These are phyloP conservation scores for Neopestalotiopsis sp. DNA, from an alignment of 2,329 filamentous ascomycete genomes.

Conservation along the genomic window DNA sequence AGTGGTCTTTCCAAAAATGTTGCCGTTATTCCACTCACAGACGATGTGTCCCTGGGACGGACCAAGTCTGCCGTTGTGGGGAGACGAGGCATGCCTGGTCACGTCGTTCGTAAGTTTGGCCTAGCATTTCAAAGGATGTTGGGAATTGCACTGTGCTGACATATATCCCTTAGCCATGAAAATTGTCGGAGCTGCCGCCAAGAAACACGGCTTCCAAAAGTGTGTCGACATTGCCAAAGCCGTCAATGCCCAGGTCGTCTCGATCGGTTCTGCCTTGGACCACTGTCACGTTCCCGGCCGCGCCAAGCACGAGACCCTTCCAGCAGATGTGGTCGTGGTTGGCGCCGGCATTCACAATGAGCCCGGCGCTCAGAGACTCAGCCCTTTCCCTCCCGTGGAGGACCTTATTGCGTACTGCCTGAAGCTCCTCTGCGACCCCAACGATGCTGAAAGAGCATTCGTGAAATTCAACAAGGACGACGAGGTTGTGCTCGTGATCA, in stretches of 20 bases:
- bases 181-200: slow-evolving; percentile 68
- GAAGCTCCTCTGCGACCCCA: slow-evolving; percentile 53
- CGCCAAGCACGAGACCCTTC: slow-evolving; percentile 51
- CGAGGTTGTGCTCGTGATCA: slow-evolving; percentile 56
- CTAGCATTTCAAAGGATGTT: no score
- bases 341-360: slow-evolving; percentile 64
- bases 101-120: slow-evolving; percentile 56
- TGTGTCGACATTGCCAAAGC: slow-evolving; percentile 60
- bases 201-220: slow-evolving; percentile 60
- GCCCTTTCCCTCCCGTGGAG: slow-evolving; percentile 45
- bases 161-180: slow-evolving; percentile 63
- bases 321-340: slow-evolving; percentile 42
- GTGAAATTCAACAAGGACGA: slow-evolving; percentile 49
- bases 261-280: slow-evolving; percentile 70
- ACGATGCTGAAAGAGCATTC: slow-evolving; percentile 60
- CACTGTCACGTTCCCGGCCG: slow-evolving; percentile 77
- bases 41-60: slow-evolving; percentile 75
- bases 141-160: no score
- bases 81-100: slow-evolving; percentile 73
- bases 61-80: slow-evolving; percentile 72
- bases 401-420: slow-evolving; percentile 52
- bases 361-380: slow-evolving; percentile 42
- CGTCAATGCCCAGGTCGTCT: slow-evolving; percentile 64
- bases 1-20: slow-evolving; percentile 62
- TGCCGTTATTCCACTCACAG: slow-evolving; percentile 74